Percentiles rank a stretch among this genome's conserved stretches.
phyloP scores from a whole-genome alignment of 2,329 filamentous ascomycete genomes.

The Grosmannia clavigera region DNA sequence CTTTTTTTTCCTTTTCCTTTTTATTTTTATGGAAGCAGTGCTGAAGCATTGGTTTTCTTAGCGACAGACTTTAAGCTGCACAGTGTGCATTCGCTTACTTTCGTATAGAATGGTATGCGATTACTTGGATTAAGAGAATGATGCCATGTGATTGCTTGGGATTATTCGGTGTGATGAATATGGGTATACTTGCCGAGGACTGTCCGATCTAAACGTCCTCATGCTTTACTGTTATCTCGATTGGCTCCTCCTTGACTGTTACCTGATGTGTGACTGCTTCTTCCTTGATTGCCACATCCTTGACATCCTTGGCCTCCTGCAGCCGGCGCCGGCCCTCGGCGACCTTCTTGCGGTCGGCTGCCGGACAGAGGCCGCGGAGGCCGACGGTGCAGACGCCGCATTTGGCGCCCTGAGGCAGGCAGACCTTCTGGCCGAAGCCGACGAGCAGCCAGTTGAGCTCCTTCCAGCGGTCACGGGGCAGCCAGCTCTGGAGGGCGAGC shows the following conservation, averaged over 20 bases:
- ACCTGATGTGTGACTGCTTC: not conserved
- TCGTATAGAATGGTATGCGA: too few species aligned
- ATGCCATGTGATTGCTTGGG: too few species aligned
- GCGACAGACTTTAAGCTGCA: too few species aligned
- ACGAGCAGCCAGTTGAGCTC: conserved; percentile 87
- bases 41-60: not conserved
- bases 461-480: conserved; percentile 76
- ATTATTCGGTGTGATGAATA: too few species aligned
- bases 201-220: too few species aligned
- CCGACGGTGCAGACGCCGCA: conserved; percentile 84
- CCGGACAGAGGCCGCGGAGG: conserved; percentile 60
- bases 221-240: too few species aligned
- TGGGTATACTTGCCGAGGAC: too few species aligned
- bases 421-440: conserved; percentile 77
- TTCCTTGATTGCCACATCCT: not conserved
- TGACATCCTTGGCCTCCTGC: conserved; percentile 13
- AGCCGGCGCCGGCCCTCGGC: conserved; percentile 41
- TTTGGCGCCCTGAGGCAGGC: conserved; percentile 62
- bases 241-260: not conserved
- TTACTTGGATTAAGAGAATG: too few species aligned
- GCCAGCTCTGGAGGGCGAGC: conserved; percentile 62
- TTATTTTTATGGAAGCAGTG: not conserved
- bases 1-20: not conserved
- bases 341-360: conserved; percentile 54
- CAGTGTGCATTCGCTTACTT: too few species aligned